phyloP scores from a whole-genome alignment of 108 stramenopile species.

The Pseudonitzschia multistriata region DNA sequence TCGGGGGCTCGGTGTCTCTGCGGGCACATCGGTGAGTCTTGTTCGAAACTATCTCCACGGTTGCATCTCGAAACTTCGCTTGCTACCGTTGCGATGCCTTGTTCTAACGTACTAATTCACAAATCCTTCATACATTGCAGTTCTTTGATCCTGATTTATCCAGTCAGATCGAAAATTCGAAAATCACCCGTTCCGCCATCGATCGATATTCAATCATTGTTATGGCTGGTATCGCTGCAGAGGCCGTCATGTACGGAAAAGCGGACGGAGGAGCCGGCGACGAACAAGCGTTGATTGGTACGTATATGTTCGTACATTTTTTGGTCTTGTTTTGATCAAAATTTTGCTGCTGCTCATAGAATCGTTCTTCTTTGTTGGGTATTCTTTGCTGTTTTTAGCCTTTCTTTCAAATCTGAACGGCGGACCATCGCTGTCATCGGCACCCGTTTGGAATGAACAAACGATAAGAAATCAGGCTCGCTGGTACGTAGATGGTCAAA shows the following conservation, averaged over 20 bases:
- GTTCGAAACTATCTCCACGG: not conserved
- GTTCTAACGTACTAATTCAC: not conserved
- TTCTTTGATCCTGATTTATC: conserved; percentile 86
- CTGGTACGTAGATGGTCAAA: conserved; percentile 39
- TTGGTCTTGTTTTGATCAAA: too few species aligned
- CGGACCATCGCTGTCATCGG: conserved; percentile 9
- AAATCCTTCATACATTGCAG: not conserved
- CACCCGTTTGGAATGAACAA: conserved; percentile 52
- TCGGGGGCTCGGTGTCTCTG: conserved; percentile 63
- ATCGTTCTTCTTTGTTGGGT: not conserved
- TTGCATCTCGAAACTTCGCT: too few species aligned
- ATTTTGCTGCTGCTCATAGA: not conserved
- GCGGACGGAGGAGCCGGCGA: conserved; percentile 93
- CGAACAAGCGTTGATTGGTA: conserved; percentile 80
- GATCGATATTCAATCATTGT: conserved; percentile 91
- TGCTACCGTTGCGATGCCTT: not conserved
- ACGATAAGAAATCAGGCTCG: conserved; percentile 82
- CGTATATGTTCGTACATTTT: not conserved
- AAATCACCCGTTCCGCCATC: conserved; percentile 72
- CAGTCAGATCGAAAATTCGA: conserved; percentile 55
- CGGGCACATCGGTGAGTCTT: conserved; percentile 66
- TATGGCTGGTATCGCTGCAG: conserved; percentile 94
- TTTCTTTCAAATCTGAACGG: conserved; percentile 35
- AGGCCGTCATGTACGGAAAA: conserved; percentile 75
- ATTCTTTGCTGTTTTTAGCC: not conserved